Percentiles rank a stretch among this genome's conserved stretches.
These are phyloP conservation scores for Solanum peruvianum DNA, from an alignment of 257 asterid genomes.

Conservation along the genomic window DNA sequence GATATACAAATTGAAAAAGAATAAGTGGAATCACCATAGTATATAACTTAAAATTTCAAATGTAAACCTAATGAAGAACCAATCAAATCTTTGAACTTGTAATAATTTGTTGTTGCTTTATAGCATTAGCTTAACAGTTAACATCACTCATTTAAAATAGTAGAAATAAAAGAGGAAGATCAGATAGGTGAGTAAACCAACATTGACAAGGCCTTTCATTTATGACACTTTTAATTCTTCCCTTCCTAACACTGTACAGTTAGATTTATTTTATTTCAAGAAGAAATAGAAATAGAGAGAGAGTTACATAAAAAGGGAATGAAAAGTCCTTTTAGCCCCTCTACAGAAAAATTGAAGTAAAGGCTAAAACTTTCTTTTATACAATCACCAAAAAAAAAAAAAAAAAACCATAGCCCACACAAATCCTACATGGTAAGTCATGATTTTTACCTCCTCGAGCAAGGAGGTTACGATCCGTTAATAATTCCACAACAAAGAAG, in stretches of 20 bases:
- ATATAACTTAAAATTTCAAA: neutral
- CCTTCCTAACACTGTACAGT: conserved; percentile 19
- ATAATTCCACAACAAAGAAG: conserved; percentile 46
- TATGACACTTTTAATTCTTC: conserved; percentile 1
- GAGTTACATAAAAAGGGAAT: neutral
- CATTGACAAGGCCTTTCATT: conserved; percentile 5
- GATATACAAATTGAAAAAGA: neutral
- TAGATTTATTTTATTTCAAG: neutral
- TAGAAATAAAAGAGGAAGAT: neutral
- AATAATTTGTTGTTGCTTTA: neutral
- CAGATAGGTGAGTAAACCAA: neutral
- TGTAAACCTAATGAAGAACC: neutral
- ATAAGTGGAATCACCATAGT: neutral
- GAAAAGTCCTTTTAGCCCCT: neutral
- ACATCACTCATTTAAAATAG: neutral
- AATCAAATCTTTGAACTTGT: neutral
- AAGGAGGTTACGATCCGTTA: neutral
- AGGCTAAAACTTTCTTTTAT: neutral
- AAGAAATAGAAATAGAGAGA: neutral
- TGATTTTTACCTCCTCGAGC: neutral
- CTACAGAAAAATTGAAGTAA: neutral
- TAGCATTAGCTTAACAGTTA: neutral
- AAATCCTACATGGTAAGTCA: neutral
- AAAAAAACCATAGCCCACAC: neutral
- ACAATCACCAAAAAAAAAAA: neutral